Base-by-base conservation (phyloP, 352 stramenopile genomes). In the Phytophthora multivora region DNA sequence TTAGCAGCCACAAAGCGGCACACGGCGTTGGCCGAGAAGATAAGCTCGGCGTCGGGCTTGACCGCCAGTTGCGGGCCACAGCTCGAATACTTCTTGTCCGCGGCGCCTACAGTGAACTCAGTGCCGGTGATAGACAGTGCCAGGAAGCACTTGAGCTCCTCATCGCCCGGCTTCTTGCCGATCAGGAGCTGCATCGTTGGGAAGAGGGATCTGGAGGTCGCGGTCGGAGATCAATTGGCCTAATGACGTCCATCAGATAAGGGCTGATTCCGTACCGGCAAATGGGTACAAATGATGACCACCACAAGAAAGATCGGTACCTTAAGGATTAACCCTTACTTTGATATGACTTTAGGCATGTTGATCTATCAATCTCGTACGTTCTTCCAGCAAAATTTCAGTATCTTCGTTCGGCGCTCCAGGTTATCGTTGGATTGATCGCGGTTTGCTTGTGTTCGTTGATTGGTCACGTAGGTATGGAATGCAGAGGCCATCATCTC, bases 81-180 rank as follows among this genome's bases (percentile, higher is more conserved):
- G 49, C 66, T 77, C 42, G 69, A 66, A 60, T 86, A 84, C 65
- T 82, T 88, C 41, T 79, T 75, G 67, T 89, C 77, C 9, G 73
- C 77, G 18, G 55, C n/a, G 18, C 71, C 82, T 13, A 91, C 73
- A 9, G 74, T 54, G 63, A 86, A 93, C 13, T 56, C 43, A 13
- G 75, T 67, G 47, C 59, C 59, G 3, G 80, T 88, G 43, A 76
- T 50, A 6, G 79, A 77, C 42, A 93, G 58, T 38, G 79, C 68
- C 52, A 91, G 59, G 66, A 93, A 89, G 65, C 86, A 95, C 70
- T 95, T 95, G 74, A 91, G 80, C 72, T 91, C 86, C 59, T 90
- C 83, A 55, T 76, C 56, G 62, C 80, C 72, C 11, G 74, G 75
- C 55, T 73, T 71, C 50, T 85, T 76, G 69, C 72, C 77, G 63